Evolutionary conservation across 768 basidiomycete genomes (phyloP), one percentile per base, ranked within the genome.

Genomic region (Sarcomyxa edulis): DNA sequence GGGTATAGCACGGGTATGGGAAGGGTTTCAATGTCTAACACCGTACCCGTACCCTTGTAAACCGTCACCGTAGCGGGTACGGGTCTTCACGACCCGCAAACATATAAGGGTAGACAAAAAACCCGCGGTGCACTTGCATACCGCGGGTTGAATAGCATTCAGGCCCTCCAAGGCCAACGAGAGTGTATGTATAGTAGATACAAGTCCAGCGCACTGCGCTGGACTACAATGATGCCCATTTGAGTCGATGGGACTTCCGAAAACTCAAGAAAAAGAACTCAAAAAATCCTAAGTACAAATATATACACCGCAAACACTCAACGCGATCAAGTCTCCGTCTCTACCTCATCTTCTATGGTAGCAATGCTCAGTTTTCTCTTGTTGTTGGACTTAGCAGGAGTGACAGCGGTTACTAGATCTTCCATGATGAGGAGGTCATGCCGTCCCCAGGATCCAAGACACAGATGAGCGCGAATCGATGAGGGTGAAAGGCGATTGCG

Each of bases 381-480:
- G n/a, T n/a, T n/a, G n/a, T n/a, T n/a, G n/a, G n/a, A n/a, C 27
- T 21, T 38, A 14, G n/a, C 21, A 12, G 25, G 16, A 8, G 11
- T 29, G 7, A 38, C 27, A 8, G 25, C 45, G 14, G 26, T 32
- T 3, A 43, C 10, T 7, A 49, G 9, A 29, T 47, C 48, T 3
- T 32, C 23, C 27, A 42, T 45, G 27, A 32, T 11, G 7, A 50
- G 10, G 8, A 52, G 34, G 18, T 48, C 40, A 28, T 40, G 29
- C 4, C 39, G 19, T 3, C 42, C 32, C 53, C 53, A 52, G 14
- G 39, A 44, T 2, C 50, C 53, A n/a, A 54, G 41, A 31, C 53
- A 54, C 1, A 54, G 35, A 12, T 41, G 46, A 14, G 44, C 39
- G 3, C 29, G 42, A 20, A 52, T 42, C 4, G 44, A 45, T 7